Base-by-base conservation (phyloP, 768 basidiomycete genomes). In the Pleurotus platypus region DNA sequence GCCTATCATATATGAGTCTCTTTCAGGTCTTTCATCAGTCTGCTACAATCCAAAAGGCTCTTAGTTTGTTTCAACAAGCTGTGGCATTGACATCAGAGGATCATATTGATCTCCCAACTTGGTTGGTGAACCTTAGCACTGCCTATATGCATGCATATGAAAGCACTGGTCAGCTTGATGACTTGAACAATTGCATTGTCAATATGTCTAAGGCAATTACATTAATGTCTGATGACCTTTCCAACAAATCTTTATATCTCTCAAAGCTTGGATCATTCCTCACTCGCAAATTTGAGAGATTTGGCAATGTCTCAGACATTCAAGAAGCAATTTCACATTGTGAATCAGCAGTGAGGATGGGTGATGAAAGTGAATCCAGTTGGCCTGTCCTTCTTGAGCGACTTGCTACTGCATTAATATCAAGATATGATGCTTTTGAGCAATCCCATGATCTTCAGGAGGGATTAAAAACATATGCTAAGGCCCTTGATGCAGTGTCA, bases 81-180 rank as follows among this genome's bases (percentile, higher is more conserved):
- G 47, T 63, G 1, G 39, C n/a, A 13, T 39, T 60, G 22, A 60
- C 51, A 27, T 55, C 63, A 18, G 38, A 56, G n/a, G 58, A 30
- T 8, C 63, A 64, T 40, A 12, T 49, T 4, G 26, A 58, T 18
- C 48, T 57, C 35, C 38, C 59, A 5, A 35, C 20, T 5, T 50
- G 12, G 37, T 48, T 62, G 15, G 49, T 43, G 27, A 65, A 66
- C 40, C 59, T 75, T 3, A 69, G 62, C 6, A 59, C 43, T 50
- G 57, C 63, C 0, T 55, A 70, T 22, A 49, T 57, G 24, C 3
- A 30, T 57, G 66, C 56, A 24, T 74, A 65, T 60, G 63, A 67
- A 27, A 24, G 54, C 18, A 57, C 18, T 43, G 42, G 68, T 1
- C 53, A 63, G 11, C 37, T 58, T n/a, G 55, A 59, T 46, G 69